Percentiles rank a stretch among this genome's conserved stretches.
phyloP scores from a whole-genome alignment of 2,329 filamentous ascomycete species.

The Trichoderma sp. region DNA sequence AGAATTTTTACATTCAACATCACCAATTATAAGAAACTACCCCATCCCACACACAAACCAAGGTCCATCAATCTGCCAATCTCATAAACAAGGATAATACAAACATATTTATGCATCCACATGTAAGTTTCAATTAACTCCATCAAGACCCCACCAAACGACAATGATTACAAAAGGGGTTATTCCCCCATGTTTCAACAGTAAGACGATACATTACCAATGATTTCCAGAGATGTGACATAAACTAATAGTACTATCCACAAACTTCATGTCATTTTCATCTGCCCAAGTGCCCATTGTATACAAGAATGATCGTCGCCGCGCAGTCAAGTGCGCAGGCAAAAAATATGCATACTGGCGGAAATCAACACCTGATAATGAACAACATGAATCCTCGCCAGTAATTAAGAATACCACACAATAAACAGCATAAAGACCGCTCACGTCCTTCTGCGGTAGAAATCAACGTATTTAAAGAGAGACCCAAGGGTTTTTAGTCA shows the following conservation, averaged over 20 bases:
- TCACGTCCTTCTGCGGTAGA: neutral
- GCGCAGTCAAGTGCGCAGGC: neutral
- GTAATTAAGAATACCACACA: neutral
- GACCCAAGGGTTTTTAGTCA: neutral
- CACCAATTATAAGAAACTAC: neutral
- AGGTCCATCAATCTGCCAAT: neutral
- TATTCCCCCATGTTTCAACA: neutral
- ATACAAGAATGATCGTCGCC: neutral
- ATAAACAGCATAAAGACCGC: neutral
- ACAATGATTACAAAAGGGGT: neutral
- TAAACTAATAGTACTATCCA: neutral
- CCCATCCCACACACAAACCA: neutral
- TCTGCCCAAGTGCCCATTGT: neutral
- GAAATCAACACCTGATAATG: neutral
- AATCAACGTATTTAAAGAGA: neutral
- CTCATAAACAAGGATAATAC: neutral
- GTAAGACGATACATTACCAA: neutral
- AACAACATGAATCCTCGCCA: neutral
- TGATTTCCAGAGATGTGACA: neutral
- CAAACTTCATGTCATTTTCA: neutral
- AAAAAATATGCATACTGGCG: neutral
- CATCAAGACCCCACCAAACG: neutral
- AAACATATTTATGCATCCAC: neutral
- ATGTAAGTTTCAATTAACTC: neutral
- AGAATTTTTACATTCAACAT: neutral